phyloP scores from a whole-genome alignment of 257 asterid genomes.

The Petunia axillaris region DNA sequence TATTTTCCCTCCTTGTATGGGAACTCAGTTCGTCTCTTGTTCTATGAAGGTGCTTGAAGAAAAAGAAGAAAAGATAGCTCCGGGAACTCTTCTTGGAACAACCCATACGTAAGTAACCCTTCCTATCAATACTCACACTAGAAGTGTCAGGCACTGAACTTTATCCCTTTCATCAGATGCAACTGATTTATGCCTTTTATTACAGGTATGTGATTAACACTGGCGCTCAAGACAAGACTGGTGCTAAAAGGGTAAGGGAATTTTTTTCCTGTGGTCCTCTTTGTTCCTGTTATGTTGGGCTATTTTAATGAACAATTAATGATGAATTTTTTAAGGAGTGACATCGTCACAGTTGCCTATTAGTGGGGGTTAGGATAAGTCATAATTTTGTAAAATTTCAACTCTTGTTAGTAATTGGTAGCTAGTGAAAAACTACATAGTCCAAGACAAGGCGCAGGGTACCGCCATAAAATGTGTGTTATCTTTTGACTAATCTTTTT shows the following conservation, averaged over 20 bases:
- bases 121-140: not conserved
- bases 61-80: conserved; percentile 87
- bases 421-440: not conserved
- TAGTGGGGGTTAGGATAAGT: not conserved
- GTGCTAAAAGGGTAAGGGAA: conserved; percentile 80
- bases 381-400: not conserved
- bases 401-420: conserved; percentile 5
- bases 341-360: not conserved
- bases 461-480: not conserved
- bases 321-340: not conserved
- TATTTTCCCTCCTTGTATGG: not conserved
- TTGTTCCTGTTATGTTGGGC: not conserved
- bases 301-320: not conserved
- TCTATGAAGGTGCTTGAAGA: conserved; percentile 81
- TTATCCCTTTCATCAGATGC: conserved; percentile 15
- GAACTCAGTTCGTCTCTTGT: conserved; percentile 1
- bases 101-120: conserved; percentile 70
- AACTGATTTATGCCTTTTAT: conserved; percentile 23
- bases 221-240: conserved; percentile 88
- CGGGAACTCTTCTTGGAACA: conserved; percentile 82
- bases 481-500: not conserved
- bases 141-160: too few relatives aligned
- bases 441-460: not conserved
- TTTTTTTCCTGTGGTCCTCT: not conserved
- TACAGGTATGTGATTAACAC: conserved; percentile 86